Conservation (phyloP, 768 basidiomycete species). For the Rubroboletus satanas region DNA sequence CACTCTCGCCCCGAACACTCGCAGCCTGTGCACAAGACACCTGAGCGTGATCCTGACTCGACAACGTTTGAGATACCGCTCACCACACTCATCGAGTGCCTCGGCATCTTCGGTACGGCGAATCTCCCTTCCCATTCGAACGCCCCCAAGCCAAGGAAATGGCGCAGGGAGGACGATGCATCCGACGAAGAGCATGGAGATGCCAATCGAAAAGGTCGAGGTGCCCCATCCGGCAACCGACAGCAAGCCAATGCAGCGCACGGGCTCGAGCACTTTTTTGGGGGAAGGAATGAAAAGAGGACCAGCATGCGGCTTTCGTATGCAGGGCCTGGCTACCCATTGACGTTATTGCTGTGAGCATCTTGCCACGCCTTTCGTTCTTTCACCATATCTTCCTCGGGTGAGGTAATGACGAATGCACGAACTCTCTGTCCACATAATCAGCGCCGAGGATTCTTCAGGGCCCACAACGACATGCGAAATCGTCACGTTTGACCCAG, state of each 20-base stretch:
- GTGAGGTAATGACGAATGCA: constrained; percentile 2
- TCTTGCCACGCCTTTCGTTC: background rate
- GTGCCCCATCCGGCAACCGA: constrained; percentile 13
- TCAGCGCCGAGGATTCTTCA: constrained; percentile 69
- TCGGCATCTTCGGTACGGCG: constrained; percentile 92
- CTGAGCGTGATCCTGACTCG: constrained; percentile 15
- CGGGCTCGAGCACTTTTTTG: constrained; percentile 58
- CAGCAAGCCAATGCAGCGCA: constrained; percentile 8
- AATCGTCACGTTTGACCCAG: constrained; percentile 80
- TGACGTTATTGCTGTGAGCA: constrained; percentile 75
- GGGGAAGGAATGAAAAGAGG: constrained; percentile 49
- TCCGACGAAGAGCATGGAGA: constrained; percentile 39
- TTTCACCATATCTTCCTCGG: background rate
- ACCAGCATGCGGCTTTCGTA: constrained; percentile 88
- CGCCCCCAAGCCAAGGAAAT: constrained; percentile 42
- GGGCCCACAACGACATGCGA: constrained; percentile 88
- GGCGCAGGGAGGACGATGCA: constrained; percentile 46
- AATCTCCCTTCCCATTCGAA: constrained; percentile 29
- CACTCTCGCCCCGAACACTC: constrained; percentile 25
- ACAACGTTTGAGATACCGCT: constrained; percentile 80
- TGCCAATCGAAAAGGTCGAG: constrained; percentile 30
- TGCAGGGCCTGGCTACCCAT: constrained; percentile 69
- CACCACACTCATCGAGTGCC: constrained; percentile 78
- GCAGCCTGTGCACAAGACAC: constrained; percentile 13
- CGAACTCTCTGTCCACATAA: background rate